Conservation (phyloP, 2,329 filamentous ascomycete genomes). For the Chaetomium sp. region DNA sequence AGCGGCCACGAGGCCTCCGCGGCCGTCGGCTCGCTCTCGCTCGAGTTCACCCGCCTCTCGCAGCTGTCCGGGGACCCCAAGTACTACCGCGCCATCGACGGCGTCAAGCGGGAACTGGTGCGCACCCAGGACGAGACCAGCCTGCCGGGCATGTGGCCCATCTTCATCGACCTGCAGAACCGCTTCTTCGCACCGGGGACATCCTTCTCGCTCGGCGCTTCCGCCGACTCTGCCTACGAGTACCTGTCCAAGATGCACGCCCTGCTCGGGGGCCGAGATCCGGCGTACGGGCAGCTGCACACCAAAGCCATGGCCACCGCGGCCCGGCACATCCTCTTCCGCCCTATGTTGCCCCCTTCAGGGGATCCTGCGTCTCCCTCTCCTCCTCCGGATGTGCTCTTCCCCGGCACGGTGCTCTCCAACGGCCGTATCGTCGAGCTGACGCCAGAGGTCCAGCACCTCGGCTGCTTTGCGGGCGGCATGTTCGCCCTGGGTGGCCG, state of each 20-base stretch:
- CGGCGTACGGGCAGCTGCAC: conserved; percentile 61
- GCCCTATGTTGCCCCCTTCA: conserved; percentile 51
- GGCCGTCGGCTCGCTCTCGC: conserved; percentile 56
- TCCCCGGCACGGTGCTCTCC: conserved; percentile 41
- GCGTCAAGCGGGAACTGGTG: conserved; percentile 64
- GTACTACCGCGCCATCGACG: conserved; percentile 64
- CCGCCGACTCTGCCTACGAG: conserved; percentile 49
- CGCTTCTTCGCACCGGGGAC: conserved; percentile 36
- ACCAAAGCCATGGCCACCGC: conserved; percentile 54
- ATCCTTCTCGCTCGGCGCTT: conserved; percentile 40
- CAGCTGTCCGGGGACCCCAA: conserved; percentile 66
- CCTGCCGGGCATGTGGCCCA: conserved; percentile 68
- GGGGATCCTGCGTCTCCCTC: too few species aligned
- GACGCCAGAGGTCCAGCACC: conserved; percentile 34
- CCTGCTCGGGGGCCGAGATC: conserved; percentile 59
- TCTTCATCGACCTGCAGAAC: conserved; percentile 54
- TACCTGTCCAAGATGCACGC: conserved; percentile 54
- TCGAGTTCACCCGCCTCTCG: conserved; percentile 69
- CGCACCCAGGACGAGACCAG: conserved; percentile 58
- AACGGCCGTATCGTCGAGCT: conserved; percentile 27
- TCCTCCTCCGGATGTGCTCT: conserved; percentile 48
- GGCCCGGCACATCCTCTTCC: conserved; percentile 58
- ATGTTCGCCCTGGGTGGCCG: conserved; percentile 38
- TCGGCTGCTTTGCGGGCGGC: conserved; percentile 38
- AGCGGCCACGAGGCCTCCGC: conserved; percentile 36